Evolutionary conservation across 2,329 filamentous ascomycete genomes (phyloP).

Genomic region (Calonectria hawksworthii): DNA sequence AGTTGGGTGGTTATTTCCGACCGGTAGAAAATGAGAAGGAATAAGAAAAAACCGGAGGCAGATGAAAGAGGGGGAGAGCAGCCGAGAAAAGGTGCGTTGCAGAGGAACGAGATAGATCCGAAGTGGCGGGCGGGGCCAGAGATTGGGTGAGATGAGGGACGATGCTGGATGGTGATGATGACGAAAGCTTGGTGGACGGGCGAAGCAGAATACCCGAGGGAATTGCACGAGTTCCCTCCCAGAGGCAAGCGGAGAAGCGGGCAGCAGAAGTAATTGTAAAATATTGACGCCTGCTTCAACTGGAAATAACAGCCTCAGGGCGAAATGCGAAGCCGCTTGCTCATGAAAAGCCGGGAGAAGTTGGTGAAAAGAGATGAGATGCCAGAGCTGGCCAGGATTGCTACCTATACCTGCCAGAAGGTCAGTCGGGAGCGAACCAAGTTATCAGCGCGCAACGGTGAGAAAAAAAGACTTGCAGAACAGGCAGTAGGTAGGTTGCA

Average conservation of each 20-base stretch:
- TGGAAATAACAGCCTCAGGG: background rate
- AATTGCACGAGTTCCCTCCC: conserved; percentile 19
- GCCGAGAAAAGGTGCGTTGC: background rate
- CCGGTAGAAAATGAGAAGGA: background rate
- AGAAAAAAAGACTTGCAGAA: background rate
- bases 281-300: background rate
- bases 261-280: conserved; percentile 11
- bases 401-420: background rate
- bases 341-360: background rate
- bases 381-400: background rate
- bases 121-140: conserved; percentile 2
- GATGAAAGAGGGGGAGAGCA: background rate
- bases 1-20: background rate
- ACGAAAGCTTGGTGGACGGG: background rate
- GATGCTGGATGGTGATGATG: background rate
- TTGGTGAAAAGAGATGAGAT: background rate
- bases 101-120: conserved; percentile 9
- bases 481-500: conserved; percentile 12
- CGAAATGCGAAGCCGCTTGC: background rate
- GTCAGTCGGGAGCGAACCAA: background rate
- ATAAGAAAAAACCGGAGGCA: background rate
- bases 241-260: conserved; percentile 11
- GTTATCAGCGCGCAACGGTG: background rate
- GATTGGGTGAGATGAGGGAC: conserved; percentile 15
- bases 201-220: background rate